Percentiles rank a stretch among this genome's conserved stretches.
Evolutionary conservation across 306 rosid species (phyloP).

Genomic region (Comarum palustre): DNA sequence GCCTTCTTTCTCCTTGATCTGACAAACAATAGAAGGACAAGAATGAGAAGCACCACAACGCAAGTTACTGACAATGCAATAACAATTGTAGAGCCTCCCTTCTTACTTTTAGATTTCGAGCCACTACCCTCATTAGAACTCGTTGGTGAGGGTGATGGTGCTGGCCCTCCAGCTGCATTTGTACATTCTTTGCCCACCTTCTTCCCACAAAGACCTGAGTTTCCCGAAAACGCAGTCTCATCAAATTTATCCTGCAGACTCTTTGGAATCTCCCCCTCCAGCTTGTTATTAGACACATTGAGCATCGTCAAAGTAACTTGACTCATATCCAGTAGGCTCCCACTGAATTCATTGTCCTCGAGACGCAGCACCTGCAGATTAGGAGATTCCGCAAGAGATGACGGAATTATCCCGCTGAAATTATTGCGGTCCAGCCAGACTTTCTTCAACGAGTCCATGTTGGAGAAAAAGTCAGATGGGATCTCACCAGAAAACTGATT

Average conservation of each 20-base stretch:
- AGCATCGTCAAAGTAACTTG: constrained; percentile 28
- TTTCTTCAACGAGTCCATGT: constrained; percentile 64
- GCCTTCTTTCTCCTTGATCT: constrained; percentile 26
- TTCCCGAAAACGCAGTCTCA: constrained; percentile 41
- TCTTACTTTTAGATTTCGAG: constrained; percentile 2
- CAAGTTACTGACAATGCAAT: constrained; percentile 23
- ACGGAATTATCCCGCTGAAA: constrained; percentile 55
- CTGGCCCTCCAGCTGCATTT: background rate
- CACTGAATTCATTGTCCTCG: constrained; percentile 60
- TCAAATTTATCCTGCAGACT: constrained; percentile 36
- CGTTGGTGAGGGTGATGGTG: background rate
- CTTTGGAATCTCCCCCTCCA: constrained; percentile 66
- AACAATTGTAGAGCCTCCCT: constrained; percentile 19
- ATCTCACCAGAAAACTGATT: constrained; percentile 71
- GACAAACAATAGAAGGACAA: constrained; percentile 21
- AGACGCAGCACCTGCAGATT: constrained; percentile 51
- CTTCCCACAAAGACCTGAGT: constrained; percentile 51
- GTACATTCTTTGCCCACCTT: constrained; percentile 35
- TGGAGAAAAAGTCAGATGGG: constrained; percentile 42
- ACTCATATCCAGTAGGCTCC: constrained; percentile 41
- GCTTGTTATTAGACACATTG: constrained; percentile 56
- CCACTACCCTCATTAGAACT: background rate
- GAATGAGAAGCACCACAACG: constrained; percentile 25
- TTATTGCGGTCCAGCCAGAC: constrained; percentile 54
- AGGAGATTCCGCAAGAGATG: constrained; percentile 42